A percentile compares a stretch with the other conserved stretches of the same genome.
These are phyloP conservation scores for Phytophthora cryptogea DNA, from an alignment of 352 stramenopile genomes.

Conservation along the genomic window DNA sequence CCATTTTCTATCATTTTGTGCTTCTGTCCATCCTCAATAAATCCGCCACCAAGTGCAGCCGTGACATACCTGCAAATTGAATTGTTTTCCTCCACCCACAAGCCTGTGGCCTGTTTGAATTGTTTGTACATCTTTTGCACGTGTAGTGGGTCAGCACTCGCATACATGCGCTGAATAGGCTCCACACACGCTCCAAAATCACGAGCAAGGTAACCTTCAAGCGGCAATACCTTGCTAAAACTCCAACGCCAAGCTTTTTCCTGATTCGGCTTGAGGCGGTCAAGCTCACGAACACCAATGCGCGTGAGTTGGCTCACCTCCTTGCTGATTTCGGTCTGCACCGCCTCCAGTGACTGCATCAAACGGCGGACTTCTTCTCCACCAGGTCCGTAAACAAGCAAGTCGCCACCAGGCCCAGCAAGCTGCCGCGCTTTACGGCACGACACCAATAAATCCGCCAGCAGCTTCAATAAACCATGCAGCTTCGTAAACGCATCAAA, in stretches of 20 bases:
- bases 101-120: constrained; percentile 80
- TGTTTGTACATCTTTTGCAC: constrained; percentile 90
- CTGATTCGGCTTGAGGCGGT: constrained; percentile 86
- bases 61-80: constrained; percentile 81
- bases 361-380: constrained; percentile 81
- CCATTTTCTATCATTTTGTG: constrained; percentile 43
- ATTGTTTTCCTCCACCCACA: constrained; percentile 88
- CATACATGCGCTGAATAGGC: constrained; percentile 88
- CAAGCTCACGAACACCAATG: constrained; percentile 80
- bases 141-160: constrained; percentile 75
- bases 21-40: constrained; percentile 57
- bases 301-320: constrained; percentile 79
- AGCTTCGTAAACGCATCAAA: constrained; percentile 80
- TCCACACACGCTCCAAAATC: constrained; percentile 86
- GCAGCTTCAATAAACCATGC: constrained; percentile 78
- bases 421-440: constrained; percentile 84
- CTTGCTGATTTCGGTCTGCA: constrained; percentile 78
- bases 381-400: constrained; percentile 85
- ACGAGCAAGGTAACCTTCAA: constrained; percentile 84
- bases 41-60: constrained; percentile 62
- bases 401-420: constrained; percentile 75
- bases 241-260: constrained; percentile 86
- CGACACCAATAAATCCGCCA: constrained; percentile 82
- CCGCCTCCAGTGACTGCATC: constrained; percentile 83
- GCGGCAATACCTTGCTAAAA: constrained; percentile 82